Conservation (phyloP, 1,139 yeast genomes). For the Blastobotrys serpentis region DNA sequence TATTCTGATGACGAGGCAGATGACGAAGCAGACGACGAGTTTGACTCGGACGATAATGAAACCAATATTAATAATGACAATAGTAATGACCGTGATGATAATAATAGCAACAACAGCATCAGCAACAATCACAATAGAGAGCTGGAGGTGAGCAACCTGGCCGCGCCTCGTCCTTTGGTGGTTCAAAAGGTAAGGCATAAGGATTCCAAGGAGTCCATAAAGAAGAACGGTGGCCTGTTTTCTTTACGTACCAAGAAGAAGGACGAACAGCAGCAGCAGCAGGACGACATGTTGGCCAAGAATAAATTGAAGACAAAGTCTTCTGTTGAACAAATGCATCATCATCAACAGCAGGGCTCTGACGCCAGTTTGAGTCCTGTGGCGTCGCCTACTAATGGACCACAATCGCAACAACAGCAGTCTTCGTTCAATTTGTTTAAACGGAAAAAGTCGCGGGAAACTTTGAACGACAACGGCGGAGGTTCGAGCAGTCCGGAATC, state of each 20-base stretch:
- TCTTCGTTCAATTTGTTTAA: conserved; percentile 27
- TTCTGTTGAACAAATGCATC: conserved; percentile 30
- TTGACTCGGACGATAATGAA: conserved; percentile 27
- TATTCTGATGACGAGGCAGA: conserved; percentile 32
- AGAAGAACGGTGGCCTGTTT: conserved; percentile 5
- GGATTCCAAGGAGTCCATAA: conserved; percentile 9
- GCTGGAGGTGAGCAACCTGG: conserved; percentile 1
- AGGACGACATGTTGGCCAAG: conserved; percentile 14
- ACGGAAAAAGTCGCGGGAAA: conserved; percentile 22
- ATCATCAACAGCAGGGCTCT: too few relatives aligned
- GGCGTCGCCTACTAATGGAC: conserved; percentile 9
- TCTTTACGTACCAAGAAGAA: conserved; percentile 9
- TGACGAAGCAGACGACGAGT: conserved; percentile 29
- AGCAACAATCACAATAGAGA: conserved; percentile 9
- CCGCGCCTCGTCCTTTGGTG: conserved; percentile 15
- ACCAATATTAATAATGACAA: conserved; percentile 23
- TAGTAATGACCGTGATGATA: conserved; percentile 15
- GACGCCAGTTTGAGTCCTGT: conserved; percentile 16
- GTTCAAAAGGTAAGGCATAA: conserved; percentile 17
- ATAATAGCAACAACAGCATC: too few relatives aligned
- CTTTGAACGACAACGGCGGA: neutral
- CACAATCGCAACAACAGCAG: conserved; percentile 7
- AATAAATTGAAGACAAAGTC: conserved; percentile 32
- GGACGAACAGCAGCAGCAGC: conserved; percentile 12
- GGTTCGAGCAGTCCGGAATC: conserved; percentile 11